Conservation (phyloP, 2,329 filamentous ascomycete genomes). For the Aspergillus glaucus region DNA sequence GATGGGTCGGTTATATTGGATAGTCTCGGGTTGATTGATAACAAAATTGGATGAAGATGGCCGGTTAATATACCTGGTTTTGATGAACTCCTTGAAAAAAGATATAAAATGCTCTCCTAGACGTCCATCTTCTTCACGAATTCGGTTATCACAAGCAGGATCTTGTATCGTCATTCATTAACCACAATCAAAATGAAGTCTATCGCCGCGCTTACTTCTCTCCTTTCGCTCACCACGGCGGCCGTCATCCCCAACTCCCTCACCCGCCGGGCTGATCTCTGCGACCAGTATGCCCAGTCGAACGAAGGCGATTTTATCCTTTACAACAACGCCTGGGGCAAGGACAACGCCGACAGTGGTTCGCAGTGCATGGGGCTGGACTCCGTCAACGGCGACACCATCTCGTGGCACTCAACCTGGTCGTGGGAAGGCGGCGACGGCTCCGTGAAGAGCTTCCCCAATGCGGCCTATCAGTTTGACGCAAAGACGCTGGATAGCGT, state of each 20-base stretch:
- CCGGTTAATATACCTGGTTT: neutral
- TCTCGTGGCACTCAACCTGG: conserved; percentile 43
- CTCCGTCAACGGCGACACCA: conserved; percentile 25
- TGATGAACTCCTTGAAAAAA: neutral
- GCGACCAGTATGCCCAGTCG: conserved; percentile 36
- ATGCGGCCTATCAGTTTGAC: conserved; percentile 36
- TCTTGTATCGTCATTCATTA: conserved; percentile 1
- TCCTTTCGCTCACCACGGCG: conserved; percentile 19
- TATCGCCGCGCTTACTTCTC: conserved; percentile 14
- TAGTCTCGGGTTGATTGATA: neutral
- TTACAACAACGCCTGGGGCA: conserved; percentile 51
- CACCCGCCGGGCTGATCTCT: conserved; percentile 28
- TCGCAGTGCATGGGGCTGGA: conserved; percentile 41
- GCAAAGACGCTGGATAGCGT: conserved; percentile 29
- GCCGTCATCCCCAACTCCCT: conserved; percentile 17
- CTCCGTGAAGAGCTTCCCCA: conserved; percentile 45
- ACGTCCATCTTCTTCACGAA: neutral
- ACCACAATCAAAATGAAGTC: conserved; percentile 22
- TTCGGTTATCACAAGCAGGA: neutral
- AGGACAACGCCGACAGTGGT: conserved; percentile 28
- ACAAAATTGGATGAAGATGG: neutral
- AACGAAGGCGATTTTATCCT: conserved; percentile 41
- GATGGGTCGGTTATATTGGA: neutral
- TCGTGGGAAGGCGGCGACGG: conserved; percentile 36
- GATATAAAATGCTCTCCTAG: neutral